Base-by-base conservation (phyloP, 139 green algal species). In the Nannochloris sp. region DNA sequence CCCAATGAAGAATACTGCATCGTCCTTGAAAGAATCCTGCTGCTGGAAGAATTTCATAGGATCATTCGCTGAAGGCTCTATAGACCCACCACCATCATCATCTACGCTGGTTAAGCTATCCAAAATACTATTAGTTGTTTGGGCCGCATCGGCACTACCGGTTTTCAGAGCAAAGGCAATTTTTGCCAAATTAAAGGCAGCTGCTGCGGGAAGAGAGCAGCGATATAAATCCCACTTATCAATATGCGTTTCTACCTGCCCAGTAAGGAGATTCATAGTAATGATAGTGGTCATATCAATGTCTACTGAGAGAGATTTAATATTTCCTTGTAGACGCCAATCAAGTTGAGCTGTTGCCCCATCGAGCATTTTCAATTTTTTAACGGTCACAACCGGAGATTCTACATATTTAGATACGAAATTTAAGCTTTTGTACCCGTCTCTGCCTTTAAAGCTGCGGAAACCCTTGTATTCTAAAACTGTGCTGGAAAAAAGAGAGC, bases 211-310 rank as follows among this genome's bases (percentile, higher is more conserved):
- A 10, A 67, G 37, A 0, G 72, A 67, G 54, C 74, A 74, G 23
- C 46, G 6, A 7, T 48, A 37, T 33, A 89, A 54, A 61, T 85
- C 65, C 81, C 84, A 91, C 2, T 34, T 61, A 32, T 91, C 78
- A 23, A 63, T 82, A 35, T 74, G 75, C 27, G 32, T 29, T 8
- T 64, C 71, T 23, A 90, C 72, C n/a, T 81, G 68, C 2, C 85
- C 85, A 3, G 85, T 90, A 23, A 92, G 46, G 65, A 90, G 59
- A 77, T 92, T 89, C 35, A 90, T 64, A 35, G 45, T 38, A 32
- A 86, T 68, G 0, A 56, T 60, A 1, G 61, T 74, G 2, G 42
- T 80, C 12, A 81, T 34, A 12, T 45, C 34, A 6, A 65, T 51
- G 37, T 54, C 68, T 25, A 82, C 59, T 29, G 73, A 66, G 1